Evolutionary conservation across 2,329 filamentous ascomycete species (phyloP).

Genomic region (Zopfia rhizophila): DNA sequence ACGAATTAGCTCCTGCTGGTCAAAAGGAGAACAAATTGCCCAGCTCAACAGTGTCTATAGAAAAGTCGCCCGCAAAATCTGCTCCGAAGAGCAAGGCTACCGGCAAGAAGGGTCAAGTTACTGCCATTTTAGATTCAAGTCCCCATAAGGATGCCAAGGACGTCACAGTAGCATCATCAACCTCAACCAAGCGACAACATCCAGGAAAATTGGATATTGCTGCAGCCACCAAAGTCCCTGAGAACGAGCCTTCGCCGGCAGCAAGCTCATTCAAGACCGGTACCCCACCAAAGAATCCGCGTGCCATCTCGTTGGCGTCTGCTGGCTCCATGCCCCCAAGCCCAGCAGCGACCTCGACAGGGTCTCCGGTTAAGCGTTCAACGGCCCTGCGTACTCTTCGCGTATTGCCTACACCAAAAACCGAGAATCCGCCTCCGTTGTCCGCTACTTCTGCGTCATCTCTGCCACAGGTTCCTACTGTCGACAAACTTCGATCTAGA

Average conservation of each 20-base stretch:
- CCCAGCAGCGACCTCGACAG: constrained; percentile 62
- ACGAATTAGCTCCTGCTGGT: constrained; percentile 9
- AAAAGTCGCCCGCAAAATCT: constrained; percentile 27
- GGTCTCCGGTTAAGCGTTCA: constrained; percentile 55
- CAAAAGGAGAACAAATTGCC: constrained; percentile 31
- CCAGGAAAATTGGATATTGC: constrained; percentile 61
- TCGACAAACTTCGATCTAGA: constrained; percentile 58
- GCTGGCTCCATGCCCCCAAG: constrained; percentile 63
- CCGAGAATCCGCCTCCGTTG: constrained; percentile 63
- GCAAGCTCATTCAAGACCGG: constrained; percentile 33
- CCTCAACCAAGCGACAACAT: constrained; percentile 49
- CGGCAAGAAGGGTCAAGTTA: constrained; percentile 26
- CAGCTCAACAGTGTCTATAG: too few species aligned
- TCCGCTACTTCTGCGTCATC: constrained; percentile 42
- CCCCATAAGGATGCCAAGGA: constrained; percentile 28
- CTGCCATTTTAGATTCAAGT: constrained; percentile 19
- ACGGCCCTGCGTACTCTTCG: constrained; percentile 71
- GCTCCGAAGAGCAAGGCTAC: constrained; percentile 27
- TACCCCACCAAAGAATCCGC: constrained; percentile 34
- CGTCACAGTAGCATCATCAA: constrained; percentile 16
- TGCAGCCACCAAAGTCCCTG: constrained; percentile 45
- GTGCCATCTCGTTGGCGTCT: constrained; percentile 49
- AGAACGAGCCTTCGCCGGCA: constrained; percentile 28
- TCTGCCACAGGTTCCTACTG: constrained; percentile 44
- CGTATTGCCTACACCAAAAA: constrained; percentile 74